Conservation (phyloP, 495 filamentous ascomycete genomes). For the Letharia lupina region DNA sequence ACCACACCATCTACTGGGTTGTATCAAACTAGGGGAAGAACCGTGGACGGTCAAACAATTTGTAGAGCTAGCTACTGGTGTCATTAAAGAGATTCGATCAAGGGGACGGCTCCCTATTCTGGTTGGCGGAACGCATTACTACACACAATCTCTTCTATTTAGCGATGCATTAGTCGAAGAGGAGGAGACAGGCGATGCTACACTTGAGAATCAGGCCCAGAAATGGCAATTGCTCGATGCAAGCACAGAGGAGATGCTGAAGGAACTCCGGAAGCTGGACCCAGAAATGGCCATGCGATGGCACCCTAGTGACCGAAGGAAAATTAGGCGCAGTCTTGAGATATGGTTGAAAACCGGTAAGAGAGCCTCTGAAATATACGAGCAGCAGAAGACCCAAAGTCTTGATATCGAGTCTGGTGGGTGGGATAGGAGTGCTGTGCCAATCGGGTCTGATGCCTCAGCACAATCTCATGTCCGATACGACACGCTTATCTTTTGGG, state of each 20-base stretch:
- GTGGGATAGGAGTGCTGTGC: neutral
- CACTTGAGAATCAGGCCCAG: conserved; percentile 23
- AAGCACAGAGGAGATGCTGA: conserved; percentile 58
- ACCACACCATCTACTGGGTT: conserved; percentile 81
- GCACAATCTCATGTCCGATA: conserved; percentile 36
- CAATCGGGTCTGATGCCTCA: conserved; percentile 1
- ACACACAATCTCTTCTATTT: conserved; percentile 81
- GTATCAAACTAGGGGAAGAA: conserved; percentile 60
- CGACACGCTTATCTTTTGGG: conserved; percentile 72
- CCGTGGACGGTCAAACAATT: conserved; percentile 78
- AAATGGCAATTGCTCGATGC: conserved; percentile 66
- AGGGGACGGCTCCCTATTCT: conserved; percentile 78
- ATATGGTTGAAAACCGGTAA: conserved; percentile 75
- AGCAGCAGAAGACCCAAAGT: conserved; percentile 46
- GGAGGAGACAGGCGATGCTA: conserved; percentile 20
- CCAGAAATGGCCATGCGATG: conserved; percentile 82
- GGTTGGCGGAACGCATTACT: conserved; percentile 93
- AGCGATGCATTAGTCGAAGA: conserved; percentile 51
- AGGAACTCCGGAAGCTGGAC: conserved; percentile 69
- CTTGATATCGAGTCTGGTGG: neutral
- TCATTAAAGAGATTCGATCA: conserved; percentile 68
- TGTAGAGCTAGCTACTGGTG: conserved; percentile 52
- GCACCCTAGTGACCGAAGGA: conserved; percentile 88
- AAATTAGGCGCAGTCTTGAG: conserved; percentile 81
- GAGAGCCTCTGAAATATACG: conserved; percentile 80